Evolutionary conservation across 2,329 filamentous ascomycete species (phyloP).

Genomic region (Venturia asperata): DNA sequence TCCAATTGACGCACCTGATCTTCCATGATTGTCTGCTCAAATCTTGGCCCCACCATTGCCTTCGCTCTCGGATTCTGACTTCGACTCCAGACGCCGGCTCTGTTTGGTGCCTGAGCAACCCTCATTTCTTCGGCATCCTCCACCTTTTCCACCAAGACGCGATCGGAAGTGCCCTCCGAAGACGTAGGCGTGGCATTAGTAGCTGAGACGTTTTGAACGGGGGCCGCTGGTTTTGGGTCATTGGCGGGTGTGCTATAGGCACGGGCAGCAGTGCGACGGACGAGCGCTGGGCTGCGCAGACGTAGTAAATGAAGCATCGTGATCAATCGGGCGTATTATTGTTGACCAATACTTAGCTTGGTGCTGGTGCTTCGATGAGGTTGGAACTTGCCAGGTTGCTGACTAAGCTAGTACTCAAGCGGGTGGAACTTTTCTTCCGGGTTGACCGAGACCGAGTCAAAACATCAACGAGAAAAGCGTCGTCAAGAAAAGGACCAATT

Average conservation of each 20-base stretch:
- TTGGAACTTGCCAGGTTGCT: neutral
- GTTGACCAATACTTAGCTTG: too few species aligned
- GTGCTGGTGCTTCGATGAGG: neutral
- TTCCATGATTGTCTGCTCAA: slow-evolving; percentile 94
- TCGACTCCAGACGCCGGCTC: slow-evolving; percentile 69
- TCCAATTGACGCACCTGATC: slow-evolving; percentile 62
- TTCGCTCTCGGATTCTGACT: slow-evolving; percentile 73
- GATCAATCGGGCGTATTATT: neutral
- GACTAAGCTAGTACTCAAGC: neutral
- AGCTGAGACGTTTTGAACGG: slow-evolving; percentile 48
- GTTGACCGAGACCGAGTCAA: neutral
- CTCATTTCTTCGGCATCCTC: slow-evolving; percentile 50
- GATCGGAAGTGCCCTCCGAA: slow-evolving; percentile 44
- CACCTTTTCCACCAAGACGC: slow-evolving; percentile 48
- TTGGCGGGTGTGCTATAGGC: slow-evolving; percentile 46
- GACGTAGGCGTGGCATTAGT: slow-evolving; percentile 53
- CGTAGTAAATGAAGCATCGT: slow-evolving; percentile 16
- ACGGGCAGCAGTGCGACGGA: slow-evolving; percentile 11
- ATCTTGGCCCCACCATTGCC: slow-evolving; percentile 90
- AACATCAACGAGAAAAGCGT: neutral
- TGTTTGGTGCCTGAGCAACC: slow-evolving; percentile 78
- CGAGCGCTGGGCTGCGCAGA: neutral
- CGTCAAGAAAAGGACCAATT: too few species aligned
- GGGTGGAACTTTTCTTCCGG: too few species aligned
- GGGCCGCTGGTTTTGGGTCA: slow-evolving; percentile 47